Conservation (phyloP, 345 rosid species). For the Kandelia obovata region DNA sequence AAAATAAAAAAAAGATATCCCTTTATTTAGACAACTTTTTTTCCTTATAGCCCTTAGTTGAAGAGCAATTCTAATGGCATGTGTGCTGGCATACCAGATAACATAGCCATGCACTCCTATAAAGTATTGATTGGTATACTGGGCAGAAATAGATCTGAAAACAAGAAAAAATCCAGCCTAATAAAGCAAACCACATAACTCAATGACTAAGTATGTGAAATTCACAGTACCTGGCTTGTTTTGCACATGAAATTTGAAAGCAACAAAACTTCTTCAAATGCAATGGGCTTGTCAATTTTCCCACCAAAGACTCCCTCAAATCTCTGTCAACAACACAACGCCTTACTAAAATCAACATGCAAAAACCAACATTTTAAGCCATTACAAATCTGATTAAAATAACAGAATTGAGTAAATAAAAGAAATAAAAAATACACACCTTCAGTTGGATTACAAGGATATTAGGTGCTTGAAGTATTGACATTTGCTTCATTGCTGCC, state of each 20-base stretch:
- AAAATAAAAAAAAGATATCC: no score
- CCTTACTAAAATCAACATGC: constrained; percentile 7
- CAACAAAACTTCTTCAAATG: constrained; percentile 74
- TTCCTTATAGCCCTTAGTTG: no score
- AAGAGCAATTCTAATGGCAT: no score
- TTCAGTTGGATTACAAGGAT: constrained; percentile 89
- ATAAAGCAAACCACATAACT: background rate
- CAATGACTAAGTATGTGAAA: background rate
- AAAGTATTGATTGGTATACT: no score
- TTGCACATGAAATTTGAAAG: constrained; percentile 88
- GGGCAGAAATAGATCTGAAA: no score
- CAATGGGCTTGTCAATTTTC: constrained; percentile 75
- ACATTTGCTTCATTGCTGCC: constrained; percentile 95
- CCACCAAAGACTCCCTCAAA: constrained; percentile 83
- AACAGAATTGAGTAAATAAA: background rate
- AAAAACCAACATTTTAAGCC: constrained; percentile 11
- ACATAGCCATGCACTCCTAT: no score
- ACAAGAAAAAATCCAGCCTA: background rate
- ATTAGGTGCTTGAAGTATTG: constrained; percentile 81
- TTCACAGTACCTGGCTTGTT: constrained; percentile 63
- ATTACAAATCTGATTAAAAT: background rate
- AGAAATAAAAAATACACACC: constrained; percentile 38
- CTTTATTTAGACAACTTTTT: no score
- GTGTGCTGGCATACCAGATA: no score
- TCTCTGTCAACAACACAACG: constrained; percentile 49